These are phyloP conservation scores for Metschnikowia amazonensis DNA, from an alignment of 805 yeast species.

Conservation along the genomic window DNA sequence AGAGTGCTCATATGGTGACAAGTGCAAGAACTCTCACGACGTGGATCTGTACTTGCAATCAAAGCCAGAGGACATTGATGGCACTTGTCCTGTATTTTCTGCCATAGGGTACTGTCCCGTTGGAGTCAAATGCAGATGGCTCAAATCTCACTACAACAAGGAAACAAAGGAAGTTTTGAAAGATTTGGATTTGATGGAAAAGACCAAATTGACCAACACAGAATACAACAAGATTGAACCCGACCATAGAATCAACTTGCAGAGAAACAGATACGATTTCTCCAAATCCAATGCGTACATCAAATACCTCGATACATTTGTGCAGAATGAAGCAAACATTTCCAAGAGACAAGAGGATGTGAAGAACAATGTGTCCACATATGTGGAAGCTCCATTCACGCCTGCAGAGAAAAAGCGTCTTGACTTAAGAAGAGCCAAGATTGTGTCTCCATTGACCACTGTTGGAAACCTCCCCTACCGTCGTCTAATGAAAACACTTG, in stretches of 20 bases:
- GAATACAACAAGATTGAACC: slow-evolving; percentile 63
- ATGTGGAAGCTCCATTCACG: slow-evolving; percentile 71
- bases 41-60: slow-evolving; percentile 55
- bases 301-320: slow-evolving; percentile 57
- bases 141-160: slow-evolving; percentile 60
- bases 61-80: slow-evolving; percentile 71
- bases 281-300: slow-evolving; percentile 54
- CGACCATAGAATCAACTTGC: slow-evolving; percentile 46
- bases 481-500: slow-evolving; percentile 82
- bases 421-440: slow-evolving; percentile 68
- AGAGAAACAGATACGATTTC: slow-evolving; percentile 60
- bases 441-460: slow-evolving; percentile 93
- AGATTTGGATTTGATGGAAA: slow-evolving; percentile 40
- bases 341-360: slow-evolving; percentile 25
- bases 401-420: slow-evolving; percentile 78
- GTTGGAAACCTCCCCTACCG: slow-evolving; percentile 97
- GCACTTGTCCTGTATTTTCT: slow-evolving; percentile 77
- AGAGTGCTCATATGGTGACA: slow-evolving; percentile 62
- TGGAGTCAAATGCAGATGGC: slow-evolving; percentile 91
- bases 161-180: slow-evolving; percentile 44
- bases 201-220: slow-evolving; percentile 31
- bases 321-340: slow-evolving; percentile 39
- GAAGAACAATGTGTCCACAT: slow-evolving; percentile 43
- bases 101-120: slow-evolving; percentile 88
- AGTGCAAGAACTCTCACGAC: slow-evolving; percentile 78